Base-by-base conservation (phyloP, 2,329 filamentous ascomycete species). In the Colletotrichum sp. region DNA sequence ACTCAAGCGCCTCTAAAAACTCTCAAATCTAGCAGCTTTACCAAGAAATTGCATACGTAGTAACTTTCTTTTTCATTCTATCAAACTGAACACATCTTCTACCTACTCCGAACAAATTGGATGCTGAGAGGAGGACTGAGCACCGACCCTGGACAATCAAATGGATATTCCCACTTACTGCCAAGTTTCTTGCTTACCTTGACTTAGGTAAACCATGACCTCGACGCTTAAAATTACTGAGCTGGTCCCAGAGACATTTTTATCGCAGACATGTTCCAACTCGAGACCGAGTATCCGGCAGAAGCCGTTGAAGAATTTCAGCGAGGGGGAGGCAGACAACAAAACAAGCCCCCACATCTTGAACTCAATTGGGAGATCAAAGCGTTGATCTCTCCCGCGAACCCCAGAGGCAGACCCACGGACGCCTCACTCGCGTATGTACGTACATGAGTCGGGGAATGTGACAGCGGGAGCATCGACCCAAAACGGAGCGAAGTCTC, bases 381-480 rank as follows among this genome's bases (percentile, higher is more conserved):
- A 59, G 55, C 55, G 55, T 18, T 59, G 55, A 59, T 28, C 55
- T 59, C 55, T 59, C 24, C 55, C 55, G 55, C 24, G 24, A 59
- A 59, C 55, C 55, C 55, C 55, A 59, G 55, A 59, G 24, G 0
- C 55, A 24, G 55, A 28, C 55, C 55, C 55, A 59, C 55, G 16
- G 55, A 59, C 55, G 24, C 55, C 5, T 59, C 55, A 59, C 21
- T 28, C 55, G 21, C 55, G 26, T 52, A 59, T 59, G 55, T 59
- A 28, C 55, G 55, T 60, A 24, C 66, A 60, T 60, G 66, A 69
- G 66, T 69, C 66, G 52, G 9, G 44, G 66, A 28, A 44, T 30
- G 32, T 44, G 66, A 60, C 66, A 60, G 52, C 52, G 66, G 66
- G 44, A 67, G 44, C 52, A 69, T 68, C 64, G 26, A 21, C 55